Evolutionary conservation across 2,329 filamentous ascomycete genomes (phyloP).

Genomic region (Fusarium tjaetaba): DNA sequence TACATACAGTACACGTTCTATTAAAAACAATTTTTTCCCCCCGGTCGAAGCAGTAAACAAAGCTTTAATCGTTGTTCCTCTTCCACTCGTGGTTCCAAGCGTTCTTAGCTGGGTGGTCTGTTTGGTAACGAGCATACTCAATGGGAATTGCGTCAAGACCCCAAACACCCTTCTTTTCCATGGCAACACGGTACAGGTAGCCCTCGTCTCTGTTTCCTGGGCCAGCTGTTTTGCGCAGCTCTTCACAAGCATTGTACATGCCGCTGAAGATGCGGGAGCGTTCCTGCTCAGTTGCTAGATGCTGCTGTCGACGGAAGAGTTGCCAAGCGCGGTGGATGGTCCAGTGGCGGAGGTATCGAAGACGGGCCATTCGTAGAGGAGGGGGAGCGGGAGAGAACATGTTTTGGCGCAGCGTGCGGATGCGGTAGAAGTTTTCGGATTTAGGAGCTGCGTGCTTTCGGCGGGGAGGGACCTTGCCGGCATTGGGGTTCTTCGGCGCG

Average conservation of each 20-base stretch:
- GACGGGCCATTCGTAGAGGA: slow-evolving; percentile 88
- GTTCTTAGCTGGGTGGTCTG: slow-evolving; percentile 79
- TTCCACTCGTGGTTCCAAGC: slow-evolving; percentile 98
- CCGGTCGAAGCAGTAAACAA: slow-evolving; percentile 2
- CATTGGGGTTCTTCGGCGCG: slow-evolving; percentile 34
- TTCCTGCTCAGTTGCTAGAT: slow-evolving; percentile 71
- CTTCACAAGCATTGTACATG: slow-evolving; percentile 89
- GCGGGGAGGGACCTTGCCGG: slow-evolving; percentile 39
- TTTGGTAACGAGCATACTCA: slow-evolving; percentile 88
- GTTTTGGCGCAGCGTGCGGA: slow-evolving; percentile 57
- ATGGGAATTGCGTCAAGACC: slow-evolving; percentile 79
- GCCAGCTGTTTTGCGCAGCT: slow-evolving; percentile 71
- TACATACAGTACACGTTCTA: slow-evolving; percentile 39
- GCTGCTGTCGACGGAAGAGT: slow-evolving; percentile 77
- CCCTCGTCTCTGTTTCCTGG: slow-evolving; percentile 69
- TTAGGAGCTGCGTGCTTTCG: slow-evolving; percentile 45
- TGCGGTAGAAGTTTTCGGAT: slow-evolving; percentile 54
- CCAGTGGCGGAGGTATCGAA: slow-evolving; percentile 92
- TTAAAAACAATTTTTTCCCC: background rate
- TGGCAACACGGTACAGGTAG: slow-evolving; percentile 84
- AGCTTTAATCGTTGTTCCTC: slow-evolving; percentile 54
- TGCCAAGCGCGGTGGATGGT: slow-evolving; percentile 98
- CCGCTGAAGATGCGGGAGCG: slow-evolving; percentile 82
- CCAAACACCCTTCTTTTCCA: slow-evolving; percentile 91
- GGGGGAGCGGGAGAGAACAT: slow-evolving; percentile 64